Evolutionary conservation across 2,329 filamentous ascomycete species (phyloP).

Genomic region (Colletotrichum orbiculare): DNA sequence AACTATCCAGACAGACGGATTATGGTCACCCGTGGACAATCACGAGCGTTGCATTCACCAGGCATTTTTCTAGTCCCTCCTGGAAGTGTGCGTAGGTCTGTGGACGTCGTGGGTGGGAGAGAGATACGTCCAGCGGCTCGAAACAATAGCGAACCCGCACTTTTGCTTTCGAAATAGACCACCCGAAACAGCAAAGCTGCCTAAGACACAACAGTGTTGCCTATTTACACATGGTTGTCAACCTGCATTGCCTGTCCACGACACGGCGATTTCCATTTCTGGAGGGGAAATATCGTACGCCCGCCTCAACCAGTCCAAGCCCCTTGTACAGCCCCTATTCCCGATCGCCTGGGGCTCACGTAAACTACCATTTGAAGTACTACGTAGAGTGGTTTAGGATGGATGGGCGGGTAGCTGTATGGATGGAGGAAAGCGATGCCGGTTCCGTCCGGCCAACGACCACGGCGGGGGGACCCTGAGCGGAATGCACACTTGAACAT

Average conservation of each 20-base stretch:
- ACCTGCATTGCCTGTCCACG: constrained; percentile 11
- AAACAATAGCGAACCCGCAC: constrained; percentile 7
- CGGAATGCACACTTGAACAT: constrained; percentile 3
- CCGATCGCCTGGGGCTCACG: constrained; percentile 3
- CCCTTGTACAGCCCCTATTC: constrained; percentile 1
- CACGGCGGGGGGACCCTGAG: constrained; percentile 19
- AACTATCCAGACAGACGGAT: constrained; percentile 4
- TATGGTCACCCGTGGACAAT: constrained; percentile 22
- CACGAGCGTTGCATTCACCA: constrained; percentile 26
- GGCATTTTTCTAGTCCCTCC: not conserved
- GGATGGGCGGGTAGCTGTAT: constrained; percentile 1
- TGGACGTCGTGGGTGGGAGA: constrained; percentile 7
- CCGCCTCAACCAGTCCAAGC: constrained; percentile 6
- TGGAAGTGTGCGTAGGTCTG: constrained; percentile 4
- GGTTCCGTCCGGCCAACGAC: constrained; percentile 22
- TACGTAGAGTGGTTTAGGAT: not conserved
- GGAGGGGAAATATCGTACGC: constrained; percentile 8
- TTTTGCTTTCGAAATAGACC: constrained; percentile 22
- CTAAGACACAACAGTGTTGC: not conserved
- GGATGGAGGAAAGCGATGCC: constrained; percentile 18
- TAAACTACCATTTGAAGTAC: not conserved
- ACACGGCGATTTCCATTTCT: constrained; percentile 1
- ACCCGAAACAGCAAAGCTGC: constrained; percentile 3
- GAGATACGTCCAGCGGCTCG: not conserved
- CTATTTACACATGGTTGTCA: not conserved